Evolutionary conservation across 2,329 filamentous ascomycete species (phyloP), one percentile per base, ranked within the genome.

Genomic region (Knufia fluminis): DNA sequence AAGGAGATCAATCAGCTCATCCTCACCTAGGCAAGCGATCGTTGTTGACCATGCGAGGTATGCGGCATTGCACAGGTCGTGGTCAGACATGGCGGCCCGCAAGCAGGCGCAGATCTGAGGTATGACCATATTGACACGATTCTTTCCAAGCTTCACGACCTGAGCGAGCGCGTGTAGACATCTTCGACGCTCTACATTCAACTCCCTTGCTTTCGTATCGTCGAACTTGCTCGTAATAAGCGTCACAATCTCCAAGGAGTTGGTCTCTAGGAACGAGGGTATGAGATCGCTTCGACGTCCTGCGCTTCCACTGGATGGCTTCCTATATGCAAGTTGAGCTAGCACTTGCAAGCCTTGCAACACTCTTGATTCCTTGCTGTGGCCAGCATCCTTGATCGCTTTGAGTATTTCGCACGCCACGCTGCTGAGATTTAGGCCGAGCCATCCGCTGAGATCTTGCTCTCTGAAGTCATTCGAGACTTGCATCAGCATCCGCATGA

Each of bases 41-140:
- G 98, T 82, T 7, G 82, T 76, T 22, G 80, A 76, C 92, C 92
- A 99, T 43, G 89, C 87, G 3, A 77, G 79, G 60, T 97, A 90
- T 1, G 89, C 86, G 24, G 80, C 74, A 53, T 87, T 76, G 53
- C 87, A 81, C n/a, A 98, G 74, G 41, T 83, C 77, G 39, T 82
- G 75, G 45, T 85, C 79, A 14, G 84, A 76, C 52, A 97, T 77
- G 0, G 89, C 89, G 19, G 88, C 89, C 54, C 94, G 81, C 10
- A 98, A 72, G 62, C 87, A 96, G n/a, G 91, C 89, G 57, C 88
- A 88, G 49, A 97, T 91, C 82, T 91, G 60, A 19, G 92, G 91
- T 35, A 95, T 74, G 44, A 87, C 92, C 58, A 84, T 81, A 53
- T 81, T 83, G 26, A 90, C 80, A 60, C 86, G 82, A 2, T 75